Conservation (phyloP, 805 yeast species). For the Saccharomycopsis oosterbeekiorum region DNA sequence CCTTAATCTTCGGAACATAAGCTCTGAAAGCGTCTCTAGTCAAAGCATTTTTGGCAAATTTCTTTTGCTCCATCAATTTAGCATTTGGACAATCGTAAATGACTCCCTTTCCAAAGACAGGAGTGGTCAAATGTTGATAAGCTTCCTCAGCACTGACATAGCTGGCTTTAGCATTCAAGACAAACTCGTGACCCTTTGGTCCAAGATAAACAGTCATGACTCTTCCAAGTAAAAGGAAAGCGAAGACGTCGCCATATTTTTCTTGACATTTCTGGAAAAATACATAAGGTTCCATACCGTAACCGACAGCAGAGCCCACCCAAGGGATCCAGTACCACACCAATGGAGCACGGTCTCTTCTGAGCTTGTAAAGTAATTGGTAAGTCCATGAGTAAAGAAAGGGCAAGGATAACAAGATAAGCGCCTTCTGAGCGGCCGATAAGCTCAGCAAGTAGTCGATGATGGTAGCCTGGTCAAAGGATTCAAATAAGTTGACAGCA, state of each 20-base stretch:
- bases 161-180: conserved; percentile 77
- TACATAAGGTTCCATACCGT: conserved; percentile 90
- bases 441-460: neutral
- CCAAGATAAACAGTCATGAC: conserved; percentile 94
- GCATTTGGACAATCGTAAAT: conserved; percentile 93
- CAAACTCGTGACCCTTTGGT: conserved; percentile 96
- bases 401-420: conserved; percentile 38
- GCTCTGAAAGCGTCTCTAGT: conserved; percentile 73
- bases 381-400: conserved; percentile 54
- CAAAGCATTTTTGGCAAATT: conserved; percentile 84
- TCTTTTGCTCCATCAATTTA: conserved; percentile 96
- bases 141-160: conserved; percentile 97
- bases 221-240: conserved; percentile 81
- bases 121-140: conserved; percentile 94
- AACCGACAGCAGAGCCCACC: conserved; percentile 83
- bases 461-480: neutral
- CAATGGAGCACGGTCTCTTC: conserved; percentile 78
- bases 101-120: conserved; percentile 96
- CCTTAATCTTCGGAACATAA: conserved; percentile 82
- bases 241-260: conserved; percentile 87
- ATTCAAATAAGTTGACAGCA: neutral
- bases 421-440: neutral
- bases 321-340: conserved; percentile 93
- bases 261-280: conserved; percentile 72
- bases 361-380: conserved; percentile 60